phyloP scores from a whole-genome alignment of 2,329 filamentous ascomycete species.

The Madurella mycetomatis region DNA sequence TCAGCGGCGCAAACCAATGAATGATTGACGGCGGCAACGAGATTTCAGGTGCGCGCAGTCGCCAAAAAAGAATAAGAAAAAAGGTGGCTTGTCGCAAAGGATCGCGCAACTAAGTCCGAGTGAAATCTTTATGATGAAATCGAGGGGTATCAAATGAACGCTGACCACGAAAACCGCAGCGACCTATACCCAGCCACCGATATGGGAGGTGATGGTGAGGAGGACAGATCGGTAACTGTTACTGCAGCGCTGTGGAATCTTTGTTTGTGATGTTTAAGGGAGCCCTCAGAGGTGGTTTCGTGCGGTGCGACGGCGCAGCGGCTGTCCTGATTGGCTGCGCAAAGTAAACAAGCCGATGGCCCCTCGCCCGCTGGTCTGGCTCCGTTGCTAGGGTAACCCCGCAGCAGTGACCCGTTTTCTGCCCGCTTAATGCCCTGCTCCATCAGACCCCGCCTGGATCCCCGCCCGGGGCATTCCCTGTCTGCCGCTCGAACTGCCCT shows the following conservation, averaged over 20 bases:
- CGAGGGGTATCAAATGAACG: background rate
- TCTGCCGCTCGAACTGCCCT: background rate
- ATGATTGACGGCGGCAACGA: slow-evolving; percentile 2
- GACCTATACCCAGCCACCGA: slow-evolving; percentile 1
- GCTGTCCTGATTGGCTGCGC: slow-evolving; percentile 18
- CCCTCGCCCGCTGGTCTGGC: slow-evolving; percentile 9
- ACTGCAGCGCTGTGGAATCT: slow-evolving; percentile 1
- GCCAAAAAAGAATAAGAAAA: background rate
- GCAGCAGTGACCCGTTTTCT: background rate
- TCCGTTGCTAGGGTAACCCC: slow-evolving; percentile 19
- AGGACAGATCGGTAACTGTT: slow-evolving; percentile 2
- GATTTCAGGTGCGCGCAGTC: background rate
- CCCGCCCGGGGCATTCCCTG: slow-evolving; percentile 2
- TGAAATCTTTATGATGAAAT: background rate
- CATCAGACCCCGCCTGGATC: slow-evolving; percentile 10
- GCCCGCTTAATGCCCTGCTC: slow-evolving; percentile 3
- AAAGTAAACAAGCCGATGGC: slow-evolving; percentile 19
- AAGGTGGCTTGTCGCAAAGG: background rate
- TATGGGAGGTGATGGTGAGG: slow-evolving; percentile 5
- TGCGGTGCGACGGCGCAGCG: background rate
- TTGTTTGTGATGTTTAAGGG: slow-evolving; percentile 22
- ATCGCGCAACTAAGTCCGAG: background rate
- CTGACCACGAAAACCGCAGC: background rate
- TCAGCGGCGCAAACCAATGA: background rate
- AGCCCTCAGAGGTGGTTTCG: slow-evolving; percentile 3